Evolutionary conservation across 805 yeast species (phyloP).

Genomic region (Starmerella davenportii): DNA sequence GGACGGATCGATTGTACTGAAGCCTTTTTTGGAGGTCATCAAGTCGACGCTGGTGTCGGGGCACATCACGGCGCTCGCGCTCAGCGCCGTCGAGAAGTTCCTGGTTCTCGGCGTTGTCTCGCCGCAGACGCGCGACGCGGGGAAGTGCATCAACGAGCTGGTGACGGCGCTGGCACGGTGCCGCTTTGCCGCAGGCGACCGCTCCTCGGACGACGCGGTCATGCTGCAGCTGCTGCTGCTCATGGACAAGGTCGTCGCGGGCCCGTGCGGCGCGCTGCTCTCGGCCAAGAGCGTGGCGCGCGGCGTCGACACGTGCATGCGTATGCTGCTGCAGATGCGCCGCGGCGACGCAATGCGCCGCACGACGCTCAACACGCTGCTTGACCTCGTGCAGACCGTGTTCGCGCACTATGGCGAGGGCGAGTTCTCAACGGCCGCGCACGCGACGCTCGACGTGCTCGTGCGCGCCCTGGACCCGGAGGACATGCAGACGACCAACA

Average conservation of each 20-base stretch:
- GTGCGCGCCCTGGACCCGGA: constrained; percentile 68
- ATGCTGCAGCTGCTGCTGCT: constrained; percentile 63
- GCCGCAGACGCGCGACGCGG: constrained; percentile 35
- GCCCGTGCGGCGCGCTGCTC: constrained; percentile 46
- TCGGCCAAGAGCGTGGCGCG: constrained; percentile 74
- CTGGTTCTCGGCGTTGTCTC: constrained; percentile 52
- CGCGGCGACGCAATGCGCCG: constrained; percentile 76
- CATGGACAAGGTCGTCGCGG: constrained; percentile 46
- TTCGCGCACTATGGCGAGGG: constrained; percentile 20
- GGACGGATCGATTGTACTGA: constrained; percentile 56
- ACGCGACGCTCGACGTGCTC: constrained; percentile 21
- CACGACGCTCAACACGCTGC: constrained; percentile 40
- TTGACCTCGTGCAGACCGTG: constrained; percentile 9
- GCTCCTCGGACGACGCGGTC: constrained; percentile 79
- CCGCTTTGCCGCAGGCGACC: constrained; percentile 88
- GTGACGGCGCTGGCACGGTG: constrained; percentile 75
- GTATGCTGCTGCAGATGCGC: constrained; percentile 80
- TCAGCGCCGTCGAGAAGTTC: constrained; percentile 57
- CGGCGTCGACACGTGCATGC: constrained; percentile 75
- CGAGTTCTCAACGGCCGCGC: constrained; percentile 27
- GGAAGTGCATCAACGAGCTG: constrained; percentile 43
- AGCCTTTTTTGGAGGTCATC: constrained; percentile 72
- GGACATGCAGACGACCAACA: constrained; percentile 40
- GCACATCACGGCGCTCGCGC: constrained; percentile 61
- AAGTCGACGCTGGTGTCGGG: constrained; percentile 78